Percentiles rank a stretch among this genome's conserved stretches.
Evolutionary conservation across 768 basidiomycete genomes (phyloP).

Genomic region (Mycena maculata): DNA sequence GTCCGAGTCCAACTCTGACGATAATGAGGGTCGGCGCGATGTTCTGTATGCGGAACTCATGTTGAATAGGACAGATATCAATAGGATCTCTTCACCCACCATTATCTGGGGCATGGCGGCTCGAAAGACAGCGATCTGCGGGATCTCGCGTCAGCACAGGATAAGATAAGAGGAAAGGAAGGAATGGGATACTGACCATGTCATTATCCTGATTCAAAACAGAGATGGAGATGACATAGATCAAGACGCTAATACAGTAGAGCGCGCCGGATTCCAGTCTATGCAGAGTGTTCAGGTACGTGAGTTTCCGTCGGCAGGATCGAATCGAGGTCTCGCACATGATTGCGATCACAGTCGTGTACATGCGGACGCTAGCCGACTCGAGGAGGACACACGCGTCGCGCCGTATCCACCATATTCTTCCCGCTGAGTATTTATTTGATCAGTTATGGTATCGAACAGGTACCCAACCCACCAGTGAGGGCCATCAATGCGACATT

Average conservation of each 20-base stretch:
- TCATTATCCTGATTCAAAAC: neutral
- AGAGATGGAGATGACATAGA: neutral
- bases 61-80: neutral
- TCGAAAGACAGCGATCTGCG: neutral
- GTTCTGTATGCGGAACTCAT: neutral
- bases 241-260: neutral
- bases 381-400: neutral
- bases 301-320: neutral
- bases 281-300: neutral
- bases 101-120: neutral
- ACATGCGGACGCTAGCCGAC: neutral
- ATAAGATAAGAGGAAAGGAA: no score
- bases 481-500: neutral
- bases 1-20: neutral
- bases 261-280: neutral
- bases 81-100: neutral
- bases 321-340: neutral
- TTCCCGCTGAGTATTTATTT: neutral
- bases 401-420: neutral
- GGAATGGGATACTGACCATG: neutral
- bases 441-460: neutral
- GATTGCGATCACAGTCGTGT: neutral
- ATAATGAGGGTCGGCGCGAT: neutral
- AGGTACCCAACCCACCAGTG: neutral
- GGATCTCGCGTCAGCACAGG: neutral